These are phyloP conservation scores for Xylariaceae sp. DNA, from an alignment of 2,329 filamentous ascomycete genomes.

Conservation along the genomic window DNA sequence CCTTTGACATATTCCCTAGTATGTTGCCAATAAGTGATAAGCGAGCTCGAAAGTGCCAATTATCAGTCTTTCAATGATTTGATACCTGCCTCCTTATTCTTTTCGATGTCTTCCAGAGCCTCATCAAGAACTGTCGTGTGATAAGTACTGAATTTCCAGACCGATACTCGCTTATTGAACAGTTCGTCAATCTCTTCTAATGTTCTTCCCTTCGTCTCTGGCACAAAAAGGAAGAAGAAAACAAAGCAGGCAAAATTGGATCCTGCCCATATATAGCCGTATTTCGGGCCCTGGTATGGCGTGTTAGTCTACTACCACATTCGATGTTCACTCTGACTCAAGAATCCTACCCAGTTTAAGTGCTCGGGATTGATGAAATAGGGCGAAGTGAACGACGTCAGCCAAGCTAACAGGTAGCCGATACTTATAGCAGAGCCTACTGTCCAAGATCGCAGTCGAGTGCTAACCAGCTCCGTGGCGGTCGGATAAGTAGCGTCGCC, in stretches of 20 bases:
- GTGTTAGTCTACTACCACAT: background rate
- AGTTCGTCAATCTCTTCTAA: conserved; percentile 31
- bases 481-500: conserved; percentile 40
- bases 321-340: too few relatives aligned
- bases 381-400: conserved; percentile 29
- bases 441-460: conserved; percentile 42
- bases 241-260: conserved; percentile 27
- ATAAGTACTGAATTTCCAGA: conserved; percentile 25
- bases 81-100: conserved; percentile 4
- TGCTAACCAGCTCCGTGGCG: conserved; percentile 41
- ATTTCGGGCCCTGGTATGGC: conserved; percentile 36
- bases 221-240: conserved; percentile 28
- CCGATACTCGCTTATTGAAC: conserved; percentile 27
- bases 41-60: too few relatives aligned
- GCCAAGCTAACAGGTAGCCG: conserved; percentile 44
- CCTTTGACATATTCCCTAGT: too few relatives aligned
- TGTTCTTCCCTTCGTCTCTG: conserved; percentile 28
- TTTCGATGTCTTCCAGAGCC: conserved; percentile 23
- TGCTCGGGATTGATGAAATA: conserved; percentile 31
- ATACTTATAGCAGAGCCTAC: conserved; percentile 47
- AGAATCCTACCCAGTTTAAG: conserved; percentile 27
- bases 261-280: conserved; percentile 41
- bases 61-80: too few relatives aligned
- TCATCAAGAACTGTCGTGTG: conserved; percentile 24
- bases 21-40: too few relatives aligned